Percentiles rank a stretch among this genome's conserved stretches.
Evolutionary conservation across 2,329 filamentous ascomycete species (phyloP).

Genomic region (Cytospora mali): DNA sequence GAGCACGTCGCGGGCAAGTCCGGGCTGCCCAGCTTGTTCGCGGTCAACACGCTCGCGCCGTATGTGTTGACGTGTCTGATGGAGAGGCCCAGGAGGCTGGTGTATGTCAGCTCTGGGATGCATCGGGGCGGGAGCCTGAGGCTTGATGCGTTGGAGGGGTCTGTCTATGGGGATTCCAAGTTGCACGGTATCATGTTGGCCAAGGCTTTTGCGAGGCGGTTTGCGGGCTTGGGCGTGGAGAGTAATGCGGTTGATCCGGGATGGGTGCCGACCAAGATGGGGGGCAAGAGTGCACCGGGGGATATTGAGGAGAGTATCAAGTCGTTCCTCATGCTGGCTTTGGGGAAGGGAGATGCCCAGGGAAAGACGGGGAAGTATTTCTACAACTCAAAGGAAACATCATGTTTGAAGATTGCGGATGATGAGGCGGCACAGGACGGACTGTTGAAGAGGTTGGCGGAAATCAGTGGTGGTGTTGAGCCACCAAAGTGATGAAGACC

Average conservation of each 20-base stretch:
- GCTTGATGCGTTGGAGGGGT: slow-evolving; percentile 45
- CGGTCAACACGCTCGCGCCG: slow-evolving; percentile 60
- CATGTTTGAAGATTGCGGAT: slow-evolving; percentile 36
- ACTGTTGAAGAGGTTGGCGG: slow-evolving; percentile 42
- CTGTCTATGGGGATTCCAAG: slow-evolving; percentile 56
- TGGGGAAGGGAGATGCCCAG: slow-evolving; percentile 39
- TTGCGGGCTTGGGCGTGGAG: slow-evolving; percentile 43
- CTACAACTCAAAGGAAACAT: slow-evolving; percentile 36
- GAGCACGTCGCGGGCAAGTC: slow-evolving; percentile 37
- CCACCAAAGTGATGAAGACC: slow-evolving; percentile 8
- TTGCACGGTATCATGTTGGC: slow-evolving; percentile 59
- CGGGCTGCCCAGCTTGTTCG: slow-evolving; percentile 51
- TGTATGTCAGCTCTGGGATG: slow-evolving; percentile 55
- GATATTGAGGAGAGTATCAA: slow-evolving; percentile 50
- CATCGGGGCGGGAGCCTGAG: slow-evolving; percentile 52
- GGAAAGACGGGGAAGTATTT: slow-evolving; percentile 45
- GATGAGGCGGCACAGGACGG: slow-evolving; percentile 47
- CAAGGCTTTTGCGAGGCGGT: slow-evolving; percentile 52
- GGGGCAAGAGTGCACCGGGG: slow-evolving; percentile 49
- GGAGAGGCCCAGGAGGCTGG: slow-evolving; percentile 48
- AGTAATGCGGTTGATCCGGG: slow-evolving; percentile 54
- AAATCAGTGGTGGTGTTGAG: slow-evolving; percentile 34
- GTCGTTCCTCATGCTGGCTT: slow-evolving; percentile 50
- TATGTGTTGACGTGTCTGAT: slow-evolving; percentile 58
- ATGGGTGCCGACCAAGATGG: slow-evolving; percentile 60